A percentile compares a stretch with the other conserved stretches of the same genome.
phyloP scores from a whole-genome alignment of 140 eudicot species.

The Oenanthe javanica region DNA sequence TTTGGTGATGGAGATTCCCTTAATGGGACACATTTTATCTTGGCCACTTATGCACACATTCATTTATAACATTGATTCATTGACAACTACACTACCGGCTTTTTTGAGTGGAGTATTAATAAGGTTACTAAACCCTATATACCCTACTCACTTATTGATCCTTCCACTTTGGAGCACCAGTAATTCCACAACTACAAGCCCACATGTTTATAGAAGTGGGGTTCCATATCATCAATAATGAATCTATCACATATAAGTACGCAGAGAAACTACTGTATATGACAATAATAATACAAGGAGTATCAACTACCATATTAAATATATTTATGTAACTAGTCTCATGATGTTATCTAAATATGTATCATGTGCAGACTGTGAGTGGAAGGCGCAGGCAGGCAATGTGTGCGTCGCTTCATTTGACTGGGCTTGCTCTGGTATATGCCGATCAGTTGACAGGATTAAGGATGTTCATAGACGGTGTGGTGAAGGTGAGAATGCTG shows the following conservation, averaged over 20 bases:
- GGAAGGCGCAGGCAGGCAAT: conserved; percentile 83
- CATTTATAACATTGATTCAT: conserved; percentile 11
- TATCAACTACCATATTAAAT: not conserved
- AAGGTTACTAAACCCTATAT: not conserved
- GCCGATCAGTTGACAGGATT: conserved; percentile 62
- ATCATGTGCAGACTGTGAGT: conserved; percentile 50
- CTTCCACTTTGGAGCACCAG: conserved; percentile 1
- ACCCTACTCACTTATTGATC: conserved; percentile 10
- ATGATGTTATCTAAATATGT: not conserved
- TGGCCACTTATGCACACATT: conserved; percentile 2
- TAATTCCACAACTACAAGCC: not conserved
- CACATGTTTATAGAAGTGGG: conserved; percentile 12
- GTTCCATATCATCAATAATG: conserved; percentile 12
- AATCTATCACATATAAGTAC: not conserved
- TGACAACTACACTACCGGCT: conserved; percentile 17
- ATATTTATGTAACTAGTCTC: not conserved
- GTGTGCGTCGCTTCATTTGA: conserved; percentile 70
- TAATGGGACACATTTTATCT: conserved; percentile 4
- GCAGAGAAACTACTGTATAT: not conserved
- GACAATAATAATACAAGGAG: conserved; percentile 8
- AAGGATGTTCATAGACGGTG: conserved; percentile 66
- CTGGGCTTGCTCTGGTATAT: conserved; percentile 72
- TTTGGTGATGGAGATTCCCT: conserved; percentile 10
- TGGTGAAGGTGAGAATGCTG: conserved; percentile 62
- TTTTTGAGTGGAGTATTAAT: conserved; percentile 1